Conservation (phyloP, 2,329 filamentous ascomycete species). For the Aschersonia sp. region DNA sequence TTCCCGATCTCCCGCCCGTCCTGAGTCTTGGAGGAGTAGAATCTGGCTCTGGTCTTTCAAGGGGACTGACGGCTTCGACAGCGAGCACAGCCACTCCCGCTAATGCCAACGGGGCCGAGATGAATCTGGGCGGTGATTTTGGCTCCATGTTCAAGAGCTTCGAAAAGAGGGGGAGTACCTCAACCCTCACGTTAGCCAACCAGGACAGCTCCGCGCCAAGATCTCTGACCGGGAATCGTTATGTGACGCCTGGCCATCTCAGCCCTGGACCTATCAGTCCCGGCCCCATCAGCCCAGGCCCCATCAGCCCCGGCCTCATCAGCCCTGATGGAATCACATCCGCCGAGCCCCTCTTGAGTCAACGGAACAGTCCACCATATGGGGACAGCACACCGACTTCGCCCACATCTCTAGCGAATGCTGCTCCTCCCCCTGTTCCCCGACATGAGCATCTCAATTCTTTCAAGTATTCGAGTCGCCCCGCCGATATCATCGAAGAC, state of each 20-base stretch:
- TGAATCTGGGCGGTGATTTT: slow-evolving; percentile 44
- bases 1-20: slow-evolving; percentile 23
- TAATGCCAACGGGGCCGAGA: slow-evolving; percentile 23
- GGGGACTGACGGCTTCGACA: slow-evolving; percentile 40
- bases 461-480: slow-evolving; percentile 17
- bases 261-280: slow-evolving; percentile 5
- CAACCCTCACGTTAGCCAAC: slow-evolving; percentile 30
- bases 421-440: slow-evolving; percentile 16
- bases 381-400: slow-evolving; percentile 18
- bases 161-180: slow-evolving; percentile 37
- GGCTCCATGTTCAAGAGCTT: slow-evolving; percentile 40
- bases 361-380: slow-evolving; percentile 33
- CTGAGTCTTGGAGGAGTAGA: slow-evolving; percentile 18
- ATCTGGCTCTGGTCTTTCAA: slow-evolving; percentile 19
- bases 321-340: slow-evolving; percentile 29
- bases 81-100: slow-evolving; percentile 36
- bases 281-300: neutral
- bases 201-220: slow-evolving; percentile 23
- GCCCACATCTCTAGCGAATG: neutral
- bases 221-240: slow-evolving; percentile 30
- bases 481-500: slow-evolving; percentile 28
- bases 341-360: slow-evolving; percentile 30
- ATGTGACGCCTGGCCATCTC: slow-evolving; percentile 16
- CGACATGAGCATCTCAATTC: slow-evolving; percentile 15
- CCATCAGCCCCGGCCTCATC: slow-evolving; percentile 15